Evolutionary conservation across 2,329 filamentous ascomycete genomes (phyloP).

Genomic region (Raffaelea arxii): DNA sequence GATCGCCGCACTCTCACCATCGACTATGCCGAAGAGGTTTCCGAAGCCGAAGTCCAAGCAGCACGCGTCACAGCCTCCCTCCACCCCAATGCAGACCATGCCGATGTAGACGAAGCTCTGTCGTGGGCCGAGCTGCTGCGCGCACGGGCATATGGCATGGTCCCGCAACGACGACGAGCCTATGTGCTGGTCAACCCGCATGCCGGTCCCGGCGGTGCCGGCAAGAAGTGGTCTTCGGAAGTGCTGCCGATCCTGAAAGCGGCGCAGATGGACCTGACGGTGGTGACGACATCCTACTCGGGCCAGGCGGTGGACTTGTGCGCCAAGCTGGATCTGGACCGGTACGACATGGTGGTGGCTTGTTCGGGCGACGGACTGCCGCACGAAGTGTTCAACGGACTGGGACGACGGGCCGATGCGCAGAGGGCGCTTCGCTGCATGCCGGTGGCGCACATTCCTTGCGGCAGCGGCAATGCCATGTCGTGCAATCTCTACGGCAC

Average conservation of each 20-base stretch:
- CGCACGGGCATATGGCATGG: slow-evolving; percentile 61
- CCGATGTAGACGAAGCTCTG: slow-evolving; percentile 33
- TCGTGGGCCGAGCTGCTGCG: slow-evolving; percentile 58
- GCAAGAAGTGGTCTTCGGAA: slow-evolving; percentile 62
- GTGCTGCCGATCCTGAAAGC: slow-evolving; percentile 77
- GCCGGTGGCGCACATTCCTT: slow-evolving; percentile 79
- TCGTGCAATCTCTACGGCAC: slow-evolving; percentile 83
- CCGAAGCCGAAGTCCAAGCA: slow-evolving; percentile 50
- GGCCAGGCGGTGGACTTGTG: slow-evolving; percentile 75
- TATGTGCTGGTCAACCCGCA: slow-evolving; percentile 89
- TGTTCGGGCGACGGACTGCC: slow-evolving; percentile 89
- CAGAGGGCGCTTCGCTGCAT: slow-evolving; percentile 63
- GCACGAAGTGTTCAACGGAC: slow-evolving; percentile 90
- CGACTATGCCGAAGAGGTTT: slow-evolving; percentile 56
- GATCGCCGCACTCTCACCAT: slow-evolving; percentile 53
- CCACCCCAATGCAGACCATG: slow-evolving; percentile 14
- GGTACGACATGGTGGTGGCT: slow-evolving; percentile 76
- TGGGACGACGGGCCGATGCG: slow-evolving; percentile 69
- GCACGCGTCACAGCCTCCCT: slow-evolving; percentile 27
- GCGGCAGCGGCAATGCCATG: slow-evolving; percentile 91
- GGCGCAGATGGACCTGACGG: slow-evolving; percentile 66
- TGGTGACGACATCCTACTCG: slow-evolving; percentile 58
- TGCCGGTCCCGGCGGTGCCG: slow-evolving; percentile 70
- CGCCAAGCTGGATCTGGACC: slow-evolving; percentile 64
- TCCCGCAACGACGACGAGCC: slow-evolving; percentile 58